Conservation (phyloP, 768 basidiomycete species). For the Termitomyces titanicus region DNA sequence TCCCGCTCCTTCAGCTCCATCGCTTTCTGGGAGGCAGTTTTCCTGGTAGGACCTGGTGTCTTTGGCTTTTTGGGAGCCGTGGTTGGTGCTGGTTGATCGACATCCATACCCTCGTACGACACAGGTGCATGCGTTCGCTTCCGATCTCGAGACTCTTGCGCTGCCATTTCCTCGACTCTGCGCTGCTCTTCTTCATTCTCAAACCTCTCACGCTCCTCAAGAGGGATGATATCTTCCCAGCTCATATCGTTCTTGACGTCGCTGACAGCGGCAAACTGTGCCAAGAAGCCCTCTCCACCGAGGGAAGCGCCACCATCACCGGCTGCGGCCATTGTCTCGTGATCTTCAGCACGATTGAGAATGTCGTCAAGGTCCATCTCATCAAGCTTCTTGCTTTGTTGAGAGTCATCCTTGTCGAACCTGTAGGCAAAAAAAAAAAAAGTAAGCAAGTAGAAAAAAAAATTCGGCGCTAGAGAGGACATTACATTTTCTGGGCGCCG, state of each 20-base stretch:
- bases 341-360: slow-evolving; percentile 93
- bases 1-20: slow-evolving; percentile 98
- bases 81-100: slow-evolving; percentile 63
- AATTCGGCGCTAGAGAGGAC: slow-evolving; percentile 20
- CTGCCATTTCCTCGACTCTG: slow-evolving; percentile 65
- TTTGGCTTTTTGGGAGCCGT: slow-evolving; percentile 74
- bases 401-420: slow-evolving; percentile 95
- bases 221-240: slow-evolving; percentile 99
- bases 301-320: slow-evolving; percentile 88
- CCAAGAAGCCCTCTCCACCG: slow-evolving; percentile 96
- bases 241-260: slow-evolving; percentile 98
- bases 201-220: slow-evolving; percentile 82
- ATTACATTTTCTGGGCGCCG: slow-evolving; percentile 93
- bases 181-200: slow-evolving; percentile 79
- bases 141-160: slow-evolving; percentile 66
- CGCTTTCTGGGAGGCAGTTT: slow-evolving; percentile 90
- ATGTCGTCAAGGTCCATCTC: slow-evolving; percentile 99
- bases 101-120: slow-evolving; percentile 93
- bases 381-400: slow-evolving; percentile 93
- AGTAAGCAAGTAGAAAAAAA: slow-evolving; percentile 12
- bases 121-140: slow-evolving; percentile 86
- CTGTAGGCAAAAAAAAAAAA: slow-evolving; percentile 32
- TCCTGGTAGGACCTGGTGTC: slow-evolving; percentile 67
- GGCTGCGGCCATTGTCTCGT: slow-evolving; percentile 84
- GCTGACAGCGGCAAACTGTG: slow-evolving; percentile 92